A percentile compares a stretch with the other conserved stretches of the same genome.
Evolutionary conservation across 2,329 filamentous ascomycete genomes (phyloP).

Genomic region (Leptographium flavum): DNA sequence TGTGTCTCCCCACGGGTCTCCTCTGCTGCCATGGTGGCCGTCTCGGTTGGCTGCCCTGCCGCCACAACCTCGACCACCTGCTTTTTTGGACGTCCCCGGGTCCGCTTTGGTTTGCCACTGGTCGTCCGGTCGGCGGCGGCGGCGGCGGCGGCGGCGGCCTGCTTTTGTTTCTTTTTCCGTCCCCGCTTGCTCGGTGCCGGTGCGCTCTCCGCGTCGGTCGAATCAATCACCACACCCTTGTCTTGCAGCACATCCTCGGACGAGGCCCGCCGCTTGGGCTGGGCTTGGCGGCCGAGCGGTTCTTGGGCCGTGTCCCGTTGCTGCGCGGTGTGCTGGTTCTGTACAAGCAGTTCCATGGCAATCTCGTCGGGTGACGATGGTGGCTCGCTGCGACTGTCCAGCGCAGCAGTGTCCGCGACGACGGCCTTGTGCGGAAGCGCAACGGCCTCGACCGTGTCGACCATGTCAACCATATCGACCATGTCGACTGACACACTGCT

Average conservation of each 20-base stretch:
- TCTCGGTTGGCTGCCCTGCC: too few species aligned
- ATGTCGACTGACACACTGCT: not conserved
- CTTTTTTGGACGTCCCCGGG: not conserved
- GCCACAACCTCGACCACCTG: not conserved
- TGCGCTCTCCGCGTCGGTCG: not conserved
- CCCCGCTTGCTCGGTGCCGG: not conserved
- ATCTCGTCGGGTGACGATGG: constrained; percentile 16
- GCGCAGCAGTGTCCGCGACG: not conserved
- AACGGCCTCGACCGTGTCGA: too few species aligned
- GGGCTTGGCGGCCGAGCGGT: not conserved
- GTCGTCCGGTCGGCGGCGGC: not conserved
- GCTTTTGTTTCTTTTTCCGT: not conserved
- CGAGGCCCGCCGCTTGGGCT: not conserved
- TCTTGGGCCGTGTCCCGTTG: not conserved
- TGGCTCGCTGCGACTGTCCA: not conserved
- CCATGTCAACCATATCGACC: not conserved
- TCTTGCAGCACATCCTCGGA: not conserved
- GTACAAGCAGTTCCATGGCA: not conserved
- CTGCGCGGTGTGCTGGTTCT: not conserved
- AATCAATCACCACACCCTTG: not conserved
- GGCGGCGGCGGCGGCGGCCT: not conserved
- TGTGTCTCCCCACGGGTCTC: too few species aligned
- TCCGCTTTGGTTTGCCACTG: not conserved
- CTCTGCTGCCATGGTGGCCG: too few species aligned
- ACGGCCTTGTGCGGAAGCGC: too few species aligned